Evolutionary conservation across 1,284 basidiomycete genomes (phyloP).

Genomic region (Ustilago lituana): DNA sequence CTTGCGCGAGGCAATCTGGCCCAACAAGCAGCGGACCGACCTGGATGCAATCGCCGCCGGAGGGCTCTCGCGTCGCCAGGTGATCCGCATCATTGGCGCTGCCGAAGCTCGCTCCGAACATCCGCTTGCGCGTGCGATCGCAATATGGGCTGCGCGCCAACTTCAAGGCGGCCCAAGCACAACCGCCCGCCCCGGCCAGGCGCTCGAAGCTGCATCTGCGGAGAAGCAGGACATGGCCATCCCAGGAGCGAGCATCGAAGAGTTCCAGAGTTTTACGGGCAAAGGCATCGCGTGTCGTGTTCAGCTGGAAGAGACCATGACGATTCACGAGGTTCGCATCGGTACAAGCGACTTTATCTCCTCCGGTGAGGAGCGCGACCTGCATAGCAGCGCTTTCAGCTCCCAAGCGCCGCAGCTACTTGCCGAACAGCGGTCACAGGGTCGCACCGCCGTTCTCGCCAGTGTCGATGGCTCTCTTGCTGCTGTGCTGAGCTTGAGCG

Average conservation of each 20-base stretch:
- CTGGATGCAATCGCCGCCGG: slow-evolving; percentile 29
- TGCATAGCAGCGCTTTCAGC: slow-evolving; percentile 17
- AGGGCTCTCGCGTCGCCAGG: slow-evolving; percentile 42
- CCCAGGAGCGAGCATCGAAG: slow-evolving; percentile 70
- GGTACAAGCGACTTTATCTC: slow-evolving; percentile 52
- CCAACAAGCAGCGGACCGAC: slow-evolving; percentile 68
- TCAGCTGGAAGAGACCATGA: slow-evolving; percentile 44
- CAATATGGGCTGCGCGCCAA: slow-evolving; percentile 78
- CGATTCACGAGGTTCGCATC: slow-evolving; percentile 49
- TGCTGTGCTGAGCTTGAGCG: slow-evolving; percentile 55
- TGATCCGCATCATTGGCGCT: slow-evolving; percentile 76
- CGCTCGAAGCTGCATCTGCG: background rate
- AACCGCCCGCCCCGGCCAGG: background rate
- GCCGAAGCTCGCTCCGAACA: slow-evolving; percentile 94
- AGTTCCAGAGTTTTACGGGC: slow-evolving; percentile 88
- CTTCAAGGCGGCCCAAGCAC: slow-evolving; percentile 20
- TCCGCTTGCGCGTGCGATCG: slow-evolving; percentile 91
- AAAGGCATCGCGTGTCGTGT: slow-evolving; percentile 76
- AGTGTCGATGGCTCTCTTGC: slow-evolving; percentile 55
- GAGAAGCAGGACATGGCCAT: slow-evolving; percentile 10
- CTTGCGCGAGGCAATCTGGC: slow-evolving; percentile 82
- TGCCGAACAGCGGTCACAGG: slow-evolving; percentile 47
- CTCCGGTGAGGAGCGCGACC: slow-evolving; percentile 11
- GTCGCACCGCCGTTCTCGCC: slow-evolving; percentile 60
- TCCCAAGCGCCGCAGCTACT: slow-evolving; percentile 21